Evolutionary conservation across 2,329 filamentous ascomycete genomes (phyloP), one percentile per base, ranked within the genome.

Genomic region (Aspergillus flavus): DNA sequence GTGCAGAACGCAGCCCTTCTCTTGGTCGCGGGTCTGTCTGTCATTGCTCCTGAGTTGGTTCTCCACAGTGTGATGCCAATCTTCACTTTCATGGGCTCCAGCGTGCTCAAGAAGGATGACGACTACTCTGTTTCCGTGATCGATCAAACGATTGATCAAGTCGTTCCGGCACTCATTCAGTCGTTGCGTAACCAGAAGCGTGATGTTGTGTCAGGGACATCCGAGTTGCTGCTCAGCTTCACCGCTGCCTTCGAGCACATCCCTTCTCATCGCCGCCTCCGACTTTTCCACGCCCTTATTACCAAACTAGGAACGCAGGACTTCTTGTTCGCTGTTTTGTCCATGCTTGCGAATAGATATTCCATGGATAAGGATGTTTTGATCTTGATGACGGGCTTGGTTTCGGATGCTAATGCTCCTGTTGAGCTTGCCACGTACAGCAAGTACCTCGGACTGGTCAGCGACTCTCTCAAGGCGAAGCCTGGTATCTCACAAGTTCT

Each of bases 11-110:
- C 91, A 6, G 94, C 95, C 4, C 84, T 99, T 16, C 86, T 98
- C 10, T 83, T 99, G 30, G 92, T 98, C 62, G 93, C 94, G 28
- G 91, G 89, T 61, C 84, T 99, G 46, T 94, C 95, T 26, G 90
- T 90, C 45, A 91, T 94, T 69, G 92, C 93, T 0, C 95, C 96
- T 0, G 94, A 97, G 75, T 82, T 96, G 55, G 92, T 99, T 3
- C 84, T 99, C 62, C 94, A 99, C 79, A 97, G 93, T 70, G 92
- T 99, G 59, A 99, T 99, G 95, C 95, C 95, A 14, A 94, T 99
- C 58, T 99, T 99, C 80, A 98, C 95, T 0, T 97, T 98, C 75
- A 97, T 98, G 90, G 93, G 94, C 48, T 91, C 90, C 50, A 97
- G 92, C 4, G 90, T 97, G 23, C 85, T 99, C 57, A 89, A 92